Conservation (phyloP, 441 rosid species). For the Corymbia calophylla region DNA sequence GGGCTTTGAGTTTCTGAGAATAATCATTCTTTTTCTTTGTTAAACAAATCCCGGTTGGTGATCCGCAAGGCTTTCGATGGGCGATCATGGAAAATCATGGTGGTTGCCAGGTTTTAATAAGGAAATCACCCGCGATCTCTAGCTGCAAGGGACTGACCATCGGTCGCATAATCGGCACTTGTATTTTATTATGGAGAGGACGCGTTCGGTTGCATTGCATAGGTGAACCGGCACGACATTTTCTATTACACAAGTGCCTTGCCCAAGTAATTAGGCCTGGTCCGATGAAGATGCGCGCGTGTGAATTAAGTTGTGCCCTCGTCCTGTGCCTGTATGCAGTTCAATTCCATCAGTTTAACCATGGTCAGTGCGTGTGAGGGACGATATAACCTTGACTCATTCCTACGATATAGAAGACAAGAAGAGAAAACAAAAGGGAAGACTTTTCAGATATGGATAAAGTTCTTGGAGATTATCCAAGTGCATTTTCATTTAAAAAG, state of each 20-base stretch:
- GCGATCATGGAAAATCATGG: slow-evolving; percentile 10
- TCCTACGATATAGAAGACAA: background rate
- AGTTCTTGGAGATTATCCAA: background rate
- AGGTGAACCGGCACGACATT: background rate
- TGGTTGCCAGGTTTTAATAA: slow-evolving; percentile 10
- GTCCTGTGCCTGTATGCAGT: background rate
- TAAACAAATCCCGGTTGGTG: slow-evolving; percentile 12
- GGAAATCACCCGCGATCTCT: background rate
- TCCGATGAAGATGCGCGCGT: background rate
- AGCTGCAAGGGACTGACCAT: background rate
- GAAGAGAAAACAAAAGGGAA: background rate
- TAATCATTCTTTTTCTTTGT: background rate
- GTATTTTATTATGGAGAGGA: background rate
- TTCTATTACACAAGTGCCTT: background rate
- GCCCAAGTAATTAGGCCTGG: background rate
- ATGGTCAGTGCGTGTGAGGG: background rate
- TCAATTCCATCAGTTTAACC: background rate
- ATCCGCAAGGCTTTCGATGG: slow-evolving; percentile 5
- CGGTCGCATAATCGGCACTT: background rate
- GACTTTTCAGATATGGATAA: background rate
- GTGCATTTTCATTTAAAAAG: background rate
- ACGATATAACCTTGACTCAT: background rate
- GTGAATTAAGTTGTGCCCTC: background rate
- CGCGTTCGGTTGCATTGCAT: background rate
- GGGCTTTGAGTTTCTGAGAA: background rate